Evolutionary conservation across 2,329 filamentous ascomycete genomes (phyloP).

Genomic region (Claviceps cyperi): DNA sequence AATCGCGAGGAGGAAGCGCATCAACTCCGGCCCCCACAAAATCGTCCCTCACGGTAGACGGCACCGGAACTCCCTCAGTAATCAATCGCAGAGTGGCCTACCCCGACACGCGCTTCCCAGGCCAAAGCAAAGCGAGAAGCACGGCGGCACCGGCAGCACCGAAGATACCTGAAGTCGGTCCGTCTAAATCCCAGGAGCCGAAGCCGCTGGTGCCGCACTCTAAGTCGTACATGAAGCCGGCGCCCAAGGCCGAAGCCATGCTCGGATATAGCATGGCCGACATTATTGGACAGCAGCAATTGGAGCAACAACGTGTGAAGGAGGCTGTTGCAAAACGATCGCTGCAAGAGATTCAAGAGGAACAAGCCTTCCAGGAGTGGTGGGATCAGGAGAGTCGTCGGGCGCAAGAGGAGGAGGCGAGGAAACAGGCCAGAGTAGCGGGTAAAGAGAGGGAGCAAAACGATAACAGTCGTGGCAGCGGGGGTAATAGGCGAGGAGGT

Average conservation of each 20-base stretch:
- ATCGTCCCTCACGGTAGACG: constrained; percentile 28
- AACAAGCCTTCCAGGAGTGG: constrained; percentile 95
- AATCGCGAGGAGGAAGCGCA: constrained; percentile 9
- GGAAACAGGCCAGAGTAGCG: constrained; percentile 18
- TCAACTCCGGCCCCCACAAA: constrained; percentile 21
- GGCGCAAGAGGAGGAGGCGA: constrained; percentile 48
- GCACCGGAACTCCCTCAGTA: constrained; percentile 22
- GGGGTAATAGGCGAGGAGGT: constrained; percentile 14
- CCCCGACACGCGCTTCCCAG: constrained; percentile 48
- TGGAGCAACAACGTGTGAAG: constrained; percentile 67
- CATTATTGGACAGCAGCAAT: constrained; percentile 76
- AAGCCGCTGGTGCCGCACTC: constrained; percentile 42
- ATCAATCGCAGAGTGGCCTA: constrained; percentile 37
- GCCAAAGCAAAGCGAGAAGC: constrained; percentile 32
- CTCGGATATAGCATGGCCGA: constrained; percentile 67
- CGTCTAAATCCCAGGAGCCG: constrained; percentile 15
- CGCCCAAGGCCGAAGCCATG: constrained; percentile 46
- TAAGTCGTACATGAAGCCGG: constrained; percentile 41
- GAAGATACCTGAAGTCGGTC: constrained; percentile 12
- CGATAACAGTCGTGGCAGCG: constrained; percentile 8
- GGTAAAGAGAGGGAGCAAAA: constrained; percentile 22
- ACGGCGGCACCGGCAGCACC: constrained; percentile 9
- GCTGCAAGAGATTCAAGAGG: constrained; percentile 86
- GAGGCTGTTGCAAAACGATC: constrained; percentile 81
- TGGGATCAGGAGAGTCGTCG: constrained; percentile 76